Conservation (phyloP, 305 asterid genomes). For the Nicotiana rustica region DNA sequence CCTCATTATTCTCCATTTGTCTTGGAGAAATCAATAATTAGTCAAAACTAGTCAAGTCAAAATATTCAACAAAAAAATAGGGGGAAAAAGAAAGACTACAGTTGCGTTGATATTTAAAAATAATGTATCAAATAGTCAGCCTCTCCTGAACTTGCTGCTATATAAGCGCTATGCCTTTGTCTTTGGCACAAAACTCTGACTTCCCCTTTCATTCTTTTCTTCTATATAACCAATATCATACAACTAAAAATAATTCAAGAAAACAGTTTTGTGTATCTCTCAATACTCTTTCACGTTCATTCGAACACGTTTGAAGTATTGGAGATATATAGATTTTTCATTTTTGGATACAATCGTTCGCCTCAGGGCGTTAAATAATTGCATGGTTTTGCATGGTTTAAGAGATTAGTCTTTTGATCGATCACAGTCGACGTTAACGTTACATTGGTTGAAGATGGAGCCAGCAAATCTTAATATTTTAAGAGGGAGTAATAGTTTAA, state of each 20-base stretch:
- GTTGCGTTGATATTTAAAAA: neutral
- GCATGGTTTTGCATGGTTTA: neutral
- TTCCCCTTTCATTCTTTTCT: neutral
- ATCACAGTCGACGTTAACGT: neutral
- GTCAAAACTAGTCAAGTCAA: conserved; percentile 19
- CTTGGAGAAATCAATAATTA: neutral
- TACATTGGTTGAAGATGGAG: neutral
- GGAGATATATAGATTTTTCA: neutral
- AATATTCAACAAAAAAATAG: neutral
- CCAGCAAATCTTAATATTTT: neutral
- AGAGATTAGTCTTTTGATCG: neutral
- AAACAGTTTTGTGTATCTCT: neutral
- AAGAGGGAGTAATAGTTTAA: conserved; percentile 17
- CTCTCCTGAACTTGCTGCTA: neutral
- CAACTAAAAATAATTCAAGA: neutral
- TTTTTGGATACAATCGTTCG: neutral
- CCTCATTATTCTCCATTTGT: neutral
- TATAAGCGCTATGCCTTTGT: neutral
- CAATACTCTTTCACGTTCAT: neutral
- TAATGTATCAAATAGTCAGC: neutral
- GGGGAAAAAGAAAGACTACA: neutral
- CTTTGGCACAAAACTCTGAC: neutral
- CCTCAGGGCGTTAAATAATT: neutral
- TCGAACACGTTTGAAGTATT: neutral
- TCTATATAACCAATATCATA: neutral